phyloP scores from a whole-genome alignment of 441 rosid species.

The Hura crepitans region DNA sequence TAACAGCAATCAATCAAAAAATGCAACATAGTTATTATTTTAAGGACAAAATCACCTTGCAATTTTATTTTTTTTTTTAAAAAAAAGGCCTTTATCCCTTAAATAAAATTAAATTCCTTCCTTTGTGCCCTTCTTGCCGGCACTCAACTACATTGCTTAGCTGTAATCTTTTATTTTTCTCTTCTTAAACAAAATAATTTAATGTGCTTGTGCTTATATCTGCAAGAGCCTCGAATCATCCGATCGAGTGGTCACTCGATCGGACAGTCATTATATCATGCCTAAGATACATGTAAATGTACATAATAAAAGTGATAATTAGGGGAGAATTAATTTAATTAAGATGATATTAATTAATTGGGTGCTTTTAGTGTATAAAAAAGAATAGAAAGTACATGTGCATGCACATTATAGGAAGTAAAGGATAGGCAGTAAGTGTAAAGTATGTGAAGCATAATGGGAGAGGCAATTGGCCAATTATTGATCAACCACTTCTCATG shows the following conservation, averaged over 20 bases:
- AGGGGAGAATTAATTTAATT: neutral
- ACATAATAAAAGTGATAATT: neutral
- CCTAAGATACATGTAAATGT: no score
- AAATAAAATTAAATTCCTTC: no score
- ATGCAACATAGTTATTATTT: no score
- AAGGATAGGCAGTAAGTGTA: conserved; percentile 6
- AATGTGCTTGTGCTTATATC: no score
- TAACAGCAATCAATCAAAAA: no score
- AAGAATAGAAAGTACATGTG: conserved; percentile 24
- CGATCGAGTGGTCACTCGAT: no score
- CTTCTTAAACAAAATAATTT: neutral
- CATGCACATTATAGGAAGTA: conserved; percentile 23
- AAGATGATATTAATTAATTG: neutral
- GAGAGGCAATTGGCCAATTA: conserved; percentile 15
- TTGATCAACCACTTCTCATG: conserved; percentile 18
- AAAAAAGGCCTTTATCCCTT: no score
- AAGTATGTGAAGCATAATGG: neutral
- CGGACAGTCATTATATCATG: no score
- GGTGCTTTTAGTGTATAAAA: neutral
- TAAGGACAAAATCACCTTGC: no score
- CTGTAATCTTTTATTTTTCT: conserved; percentile 22
- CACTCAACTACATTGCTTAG: conserved; percentile 27
- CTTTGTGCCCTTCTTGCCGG: conserved; percentile 37
- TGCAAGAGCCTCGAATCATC: no score
- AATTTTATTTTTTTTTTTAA: conserved; percentile 1